Percentiles rank a stretch among this genome's conserved stretches.
These are phyloP conservation scores for Musa beccarii DNA, from an alignment of 176 grass and related monocot genomes.

Conservation along the genomic window DNA sequence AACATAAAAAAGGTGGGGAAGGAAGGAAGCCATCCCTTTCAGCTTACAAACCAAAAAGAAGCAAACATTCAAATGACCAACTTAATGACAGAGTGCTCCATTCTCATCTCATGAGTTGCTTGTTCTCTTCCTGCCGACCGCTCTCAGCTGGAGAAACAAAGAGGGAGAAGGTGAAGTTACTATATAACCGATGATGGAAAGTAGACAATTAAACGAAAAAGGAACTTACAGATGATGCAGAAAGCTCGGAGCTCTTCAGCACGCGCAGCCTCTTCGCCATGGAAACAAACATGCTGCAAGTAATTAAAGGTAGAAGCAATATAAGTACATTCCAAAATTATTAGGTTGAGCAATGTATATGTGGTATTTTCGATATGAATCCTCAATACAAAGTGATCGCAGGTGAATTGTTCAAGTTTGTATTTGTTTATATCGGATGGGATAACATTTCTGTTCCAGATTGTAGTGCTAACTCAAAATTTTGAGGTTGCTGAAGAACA, in stretches of 20 bases:
- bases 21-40: too few species aligned
- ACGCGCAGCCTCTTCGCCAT: conserved; percentile 63
- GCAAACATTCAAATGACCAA: neutral
- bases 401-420: too few species aligned
- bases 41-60: neutral
- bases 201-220: neutral
- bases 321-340: neutral
- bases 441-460: too few species aligned
- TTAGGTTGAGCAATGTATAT: neutral
- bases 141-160: neutral
- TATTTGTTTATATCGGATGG: too few species aligned
- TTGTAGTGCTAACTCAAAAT: too few species aligned
- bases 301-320: neutral
- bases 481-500: too few species aligned
- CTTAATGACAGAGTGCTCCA: neutral
- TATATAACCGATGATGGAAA: neutral
- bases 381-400: too few species aligned
- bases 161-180: neutral
- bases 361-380: neutral
- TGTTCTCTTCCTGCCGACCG: neutral
- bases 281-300: conserved; percentile 66
- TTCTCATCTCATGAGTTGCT: neutral
- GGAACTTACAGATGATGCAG: conserved; percentile 41
- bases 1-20: neutral
- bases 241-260: conserved; percentile 57